Conservation (phyloP, 2,329 filamentous ascomycete species). For the Aspergillus brasiliensis region DNA sequence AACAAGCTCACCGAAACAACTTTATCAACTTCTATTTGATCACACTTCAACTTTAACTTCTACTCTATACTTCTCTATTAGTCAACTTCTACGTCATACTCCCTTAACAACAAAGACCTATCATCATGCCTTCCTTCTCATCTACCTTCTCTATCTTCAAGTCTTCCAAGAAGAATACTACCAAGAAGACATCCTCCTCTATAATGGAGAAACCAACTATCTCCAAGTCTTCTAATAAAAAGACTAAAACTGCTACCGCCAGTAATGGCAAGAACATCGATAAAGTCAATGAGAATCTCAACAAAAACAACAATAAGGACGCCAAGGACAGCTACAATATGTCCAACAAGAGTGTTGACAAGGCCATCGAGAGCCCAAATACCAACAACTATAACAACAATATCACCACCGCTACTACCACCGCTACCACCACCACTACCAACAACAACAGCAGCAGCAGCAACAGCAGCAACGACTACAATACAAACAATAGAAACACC, state of each 20-base stretch:
- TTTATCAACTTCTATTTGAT: too few relatives aligned
- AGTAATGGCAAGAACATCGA: background rate
- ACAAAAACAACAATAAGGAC: background rate
- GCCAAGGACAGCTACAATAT: background rate
- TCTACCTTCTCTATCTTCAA: background rate
- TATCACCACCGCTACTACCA: background rate
- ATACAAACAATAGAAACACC: too few relatives aligned
- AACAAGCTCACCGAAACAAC: too few relatives aligned
- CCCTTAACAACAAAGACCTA: too few relatives aligned
- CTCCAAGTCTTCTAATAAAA: background rate
- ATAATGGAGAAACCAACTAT: too few relatives aligned
- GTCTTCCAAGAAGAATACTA: background rate
- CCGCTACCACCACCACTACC: background rate
- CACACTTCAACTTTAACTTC: too few relatives aligned
- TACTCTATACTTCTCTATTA: background rate
- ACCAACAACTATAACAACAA: slow-evolving; percentile 1
- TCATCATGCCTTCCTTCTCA: background rate
- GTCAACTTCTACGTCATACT: too few relatives aligned
- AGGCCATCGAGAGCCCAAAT: background rate
- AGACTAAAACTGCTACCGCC: background rate
- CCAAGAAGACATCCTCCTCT: background rate
- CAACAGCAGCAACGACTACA: too few relatives aligned
- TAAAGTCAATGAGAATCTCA: background rate
- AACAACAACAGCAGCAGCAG: too few relatives aligned
- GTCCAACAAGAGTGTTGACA: too few relatives aligned